Evolutionary conservation across 176 grass and related monocot genomes (phyloP).

Genomic region (Elaeis guineensis): DNA sequence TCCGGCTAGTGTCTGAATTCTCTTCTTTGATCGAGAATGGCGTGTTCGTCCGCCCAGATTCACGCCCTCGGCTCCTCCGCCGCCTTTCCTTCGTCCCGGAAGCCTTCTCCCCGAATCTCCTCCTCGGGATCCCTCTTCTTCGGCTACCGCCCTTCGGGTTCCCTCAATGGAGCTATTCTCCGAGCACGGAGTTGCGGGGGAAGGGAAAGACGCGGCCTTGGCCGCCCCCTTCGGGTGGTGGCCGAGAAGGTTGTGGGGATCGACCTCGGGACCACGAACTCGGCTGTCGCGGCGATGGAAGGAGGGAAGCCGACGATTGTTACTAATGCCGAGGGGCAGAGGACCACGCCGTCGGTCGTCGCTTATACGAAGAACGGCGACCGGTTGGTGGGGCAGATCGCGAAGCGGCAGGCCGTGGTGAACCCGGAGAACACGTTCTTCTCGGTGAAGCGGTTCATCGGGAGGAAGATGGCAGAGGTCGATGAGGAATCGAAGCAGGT

Average conservation of each 20-base stretch:
- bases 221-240: constrained; percentile 42
- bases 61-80: constrained; percentile 12
- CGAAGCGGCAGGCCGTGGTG: constrained; percentile 74
- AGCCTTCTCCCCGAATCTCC: constrained; percentile 5
- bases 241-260: constrained; percentile 72
- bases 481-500: constrained; percentile 71
- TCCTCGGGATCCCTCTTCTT: constrained; percentile 25
- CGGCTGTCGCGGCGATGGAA: constrained; percentile 67
- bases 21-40: neutral
- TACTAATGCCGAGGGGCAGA: constrained; percentile 74
- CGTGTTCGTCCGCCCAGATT: neutral
- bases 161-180: constrained; percentile 17
- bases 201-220: constrained; percentile 15
- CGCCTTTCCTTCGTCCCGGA: constrained; percentile 29
- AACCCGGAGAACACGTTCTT: constrained; percentile 85
- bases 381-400: constrained; percentile 68
- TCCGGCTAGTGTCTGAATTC: too few species aligned
- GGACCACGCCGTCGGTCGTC: constrained; percentile 76
- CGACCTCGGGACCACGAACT: constrained; percentile 84
- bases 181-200: constrained; percentile 21
- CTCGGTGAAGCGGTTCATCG: constrained; percentile 72
- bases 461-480: constrained; percentile 70
- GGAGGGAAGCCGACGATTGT: constrained; percentile 76
- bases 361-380: constrained; percentile 69
- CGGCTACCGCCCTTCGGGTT: constrained; percentile 3